Evolutionary conservation across 345 rosid genomes (phyloP).

Genomic region (Draba incana): DNA sequence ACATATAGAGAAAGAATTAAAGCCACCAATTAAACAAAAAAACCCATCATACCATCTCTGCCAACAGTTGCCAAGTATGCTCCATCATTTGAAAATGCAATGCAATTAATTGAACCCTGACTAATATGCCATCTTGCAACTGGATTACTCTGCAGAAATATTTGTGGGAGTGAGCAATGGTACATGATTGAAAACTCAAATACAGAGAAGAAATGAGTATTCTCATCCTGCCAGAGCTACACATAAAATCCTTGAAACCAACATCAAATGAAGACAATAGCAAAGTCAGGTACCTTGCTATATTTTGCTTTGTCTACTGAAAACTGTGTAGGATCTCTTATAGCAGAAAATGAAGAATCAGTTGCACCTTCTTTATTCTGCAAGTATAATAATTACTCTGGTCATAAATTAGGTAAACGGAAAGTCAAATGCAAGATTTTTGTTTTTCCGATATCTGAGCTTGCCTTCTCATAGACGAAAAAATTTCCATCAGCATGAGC

Average conservation of each 20-base stretch:
- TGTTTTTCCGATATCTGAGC: constrained; percentile 38
- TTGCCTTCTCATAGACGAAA: constrained; percentile 95
- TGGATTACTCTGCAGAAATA: constrained; percentile 87
- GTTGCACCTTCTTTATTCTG: constrained; percentile 92
- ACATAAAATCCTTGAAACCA: not conserved
- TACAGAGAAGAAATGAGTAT: constrained; percentile 9
- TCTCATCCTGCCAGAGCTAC: not conserved
- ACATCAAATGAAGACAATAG: not conserved
- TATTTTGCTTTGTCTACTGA: constrained; percentile 88
- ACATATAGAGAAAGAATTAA: constrained; percentile 16
- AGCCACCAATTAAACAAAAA: not conserved
- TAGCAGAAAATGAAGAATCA: constrained; percentile 89
- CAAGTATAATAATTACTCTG: constrained; percentile 15
- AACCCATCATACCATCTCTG: constrained; percentile 76
- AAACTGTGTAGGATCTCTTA: constrained; percentile 91
- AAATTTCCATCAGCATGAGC: constrained; percentile 98
- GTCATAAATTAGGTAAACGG: constrained; percentile 1
- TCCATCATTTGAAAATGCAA: constrained; percentile 87
- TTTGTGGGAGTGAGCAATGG: constrained; percentile 30
- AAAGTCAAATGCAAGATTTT: constrained; percentile 19
- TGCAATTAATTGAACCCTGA: constrained; percentile 89
- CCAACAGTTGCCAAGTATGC: constrained; percentile 88
- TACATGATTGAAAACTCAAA: constrained; percentile 4
- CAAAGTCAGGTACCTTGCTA: constrained; percentile 69
- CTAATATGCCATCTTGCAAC: constrained; percentile 97